Conservation (phyloP, 1,284 basidiomycete genomes). For the Sanghuangporus sanghuang region DNA sequence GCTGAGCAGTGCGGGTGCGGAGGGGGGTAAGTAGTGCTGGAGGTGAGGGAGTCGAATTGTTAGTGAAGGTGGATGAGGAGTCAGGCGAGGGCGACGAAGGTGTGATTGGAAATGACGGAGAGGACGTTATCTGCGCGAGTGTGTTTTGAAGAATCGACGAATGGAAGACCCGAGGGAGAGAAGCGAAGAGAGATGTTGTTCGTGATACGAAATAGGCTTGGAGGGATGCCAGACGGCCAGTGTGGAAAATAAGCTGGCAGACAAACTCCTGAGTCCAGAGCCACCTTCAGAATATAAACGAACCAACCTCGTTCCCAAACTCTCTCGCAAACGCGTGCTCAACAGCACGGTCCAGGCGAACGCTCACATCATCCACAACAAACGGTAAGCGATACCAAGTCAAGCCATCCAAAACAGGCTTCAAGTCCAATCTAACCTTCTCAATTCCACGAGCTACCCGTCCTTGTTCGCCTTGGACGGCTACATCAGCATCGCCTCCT, state of each 20-base stretch:
- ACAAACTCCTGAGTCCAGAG: not conserved
- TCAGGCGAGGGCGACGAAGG: constrained; percentile 39
- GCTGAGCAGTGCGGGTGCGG: constrained; percentile 48
- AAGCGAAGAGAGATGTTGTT: constrained; percentile 37
- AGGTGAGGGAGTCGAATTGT: constrained; percentile 32
- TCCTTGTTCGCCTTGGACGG: constrained; percentile 38
- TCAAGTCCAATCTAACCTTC: constrained; percentile 45
- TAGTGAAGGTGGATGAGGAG: constrained; percentile 44
- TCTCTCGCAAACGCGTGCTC: constrained; percentile 41
- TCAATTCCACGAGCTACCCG: constrained; percentile 40
- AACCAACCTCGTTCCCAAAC: constrained; percentile 58
- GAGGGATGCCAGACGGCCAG: constrained; percentile 56
- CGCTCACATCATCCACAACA: constrained; percentile 68
- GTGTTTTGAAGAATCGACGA: constrained; percentile 68
- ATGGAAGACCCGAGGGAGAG: constrained; percentile 41
- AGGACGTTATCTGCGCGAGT: constrained; percentile 49
- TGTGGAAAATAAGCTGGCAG: constrained; percentile 61
- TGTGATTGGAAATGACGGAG: constrained; percentile 45
- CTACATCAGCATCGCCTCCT: constrained; percentile 20
- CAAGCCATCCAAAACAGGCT: constrained; percentile 46
- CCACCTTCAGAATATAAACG: not conserved
- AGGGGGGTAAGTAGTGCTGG: constrained; percentile 53
- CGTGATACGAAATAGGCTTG: constrained; percentile 44
- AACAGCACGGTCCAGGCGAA: constrained; percentile 48
- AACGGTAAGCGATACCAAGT: constrained; percentile 66